Base-by-base conservation (phyloP, 768 basidiomycete genomes). In the Auricularia sp. region DNA sequence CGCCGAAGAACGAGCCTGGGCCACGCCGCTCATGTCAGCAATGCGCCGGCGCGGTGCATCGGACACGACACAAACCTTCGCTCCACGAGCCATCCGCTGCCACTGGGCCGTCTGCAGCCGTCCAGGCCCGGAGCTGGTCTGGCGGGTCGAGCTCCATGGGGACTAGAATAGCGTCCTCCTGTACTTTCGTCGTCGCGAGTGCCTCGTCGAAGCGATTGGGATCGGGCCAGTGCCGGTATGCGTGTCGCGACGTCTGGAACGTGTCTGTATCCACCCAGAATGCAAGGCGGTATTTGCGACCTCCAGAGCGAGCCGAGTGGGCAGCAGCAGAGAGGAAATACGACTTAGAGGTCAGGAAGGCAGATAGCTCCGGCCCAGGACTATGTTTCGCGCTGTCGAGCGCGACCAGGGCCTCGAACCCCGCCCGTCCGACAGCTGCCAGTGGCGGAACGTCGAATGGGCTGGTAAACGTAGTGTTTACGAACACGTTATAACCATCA, bases 221-320 rank as follows among this genome's bases (percentile, higher is more conserved):
- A 66, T 80, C 77, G 3, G 84, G 85, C 85, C 85, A 86, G 18
- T 45, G 47, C 3, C 64, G 64, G 68, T 80, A 85, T 13, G 65
- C 66, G 71, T 85, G 82, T 21, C 6, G 5, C 0, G 73, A 68
- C n/a, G 70, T 63, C 13, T 82, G 71, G 68, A 86, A 83, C 65
- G 82, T 80, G 7, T 81, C 83, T 1, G 83, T 82, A 67, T 85
- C 84, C 37, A 73, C 77, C 84, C 84, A 86, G 67, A 86, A 86
- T 1, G 78, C 81, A 70, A 82, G 85, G 21, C 82, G 78, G 65
- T 81, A 84, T 11, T 69, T 63, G 66, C 74, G 69, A 3, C 74
- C 73, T n/a, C 65, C 34, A 10, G 51, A 16, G n/a, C 36, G 62
- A 66, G 56, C 73, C 65, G 73, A 16, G 21, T 74, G 36, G 70